Conservation (phyloP, 257 asterid species). For the Rehmannia glutinosa region DNA sequence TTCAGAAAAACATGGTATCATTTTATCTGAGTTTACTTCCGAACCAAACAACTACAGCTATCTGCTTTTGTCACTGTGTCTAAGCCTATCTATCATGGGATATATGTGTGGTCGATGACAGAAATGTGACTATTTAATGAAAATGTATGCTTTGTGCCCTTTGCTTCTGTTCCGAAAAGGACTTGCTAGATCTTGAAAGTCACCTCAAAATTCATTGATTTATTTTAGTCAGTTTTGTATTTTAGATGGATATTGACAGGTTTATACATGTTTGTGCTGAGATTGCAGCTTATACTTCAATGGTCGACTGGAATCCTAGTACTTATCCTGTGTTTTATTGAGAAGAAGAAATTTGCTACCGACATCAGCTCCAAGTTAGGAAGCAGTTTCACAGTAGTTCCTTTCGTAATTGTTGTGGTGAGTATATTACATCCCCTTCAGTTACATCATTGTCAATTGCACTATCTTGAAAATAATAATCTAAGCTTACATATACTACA, state of each 20-base stretch:
- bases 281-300: conserved; percentile 96
- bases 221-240: conserved; percentile 29
- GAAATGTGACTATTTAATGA: no score
- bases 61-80: background rate
- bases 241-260: conserved; percentile 39
- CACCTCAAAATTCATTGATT: conserved; percentile 4
- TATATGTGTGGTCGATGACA: no score
- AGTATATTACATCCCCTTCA: conserved; percentile 25
- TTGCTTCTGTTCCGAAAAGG: no score
- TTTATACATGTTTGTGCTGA: conserved; percentile 44
- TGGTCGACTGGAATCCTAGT: conserved; percentile 95
- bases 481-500: conserved; percentile 20
- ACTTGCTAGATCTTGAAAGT: no score
- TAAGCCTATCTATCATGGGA: background rate
- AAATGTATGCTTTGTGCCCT: no score
- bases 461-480: background rate
- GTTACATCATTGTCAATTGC: background rate
- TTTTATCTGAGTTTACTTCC: background rate
- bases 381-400: conserved; percentile 91
- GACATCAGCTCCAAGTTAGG: conserved; percentile 87
- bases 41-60: no score
- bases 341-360: conserved; percentile 56
- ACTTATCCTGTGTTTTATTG: conserved; percentile 75
- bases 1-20: background rate
- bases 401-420: conserved; percentile 91